phyloP scores from a whole-genome alignment of 225 moss, liverwort and hornwort species.

The Physcomitrellopsis africana region DNA sequence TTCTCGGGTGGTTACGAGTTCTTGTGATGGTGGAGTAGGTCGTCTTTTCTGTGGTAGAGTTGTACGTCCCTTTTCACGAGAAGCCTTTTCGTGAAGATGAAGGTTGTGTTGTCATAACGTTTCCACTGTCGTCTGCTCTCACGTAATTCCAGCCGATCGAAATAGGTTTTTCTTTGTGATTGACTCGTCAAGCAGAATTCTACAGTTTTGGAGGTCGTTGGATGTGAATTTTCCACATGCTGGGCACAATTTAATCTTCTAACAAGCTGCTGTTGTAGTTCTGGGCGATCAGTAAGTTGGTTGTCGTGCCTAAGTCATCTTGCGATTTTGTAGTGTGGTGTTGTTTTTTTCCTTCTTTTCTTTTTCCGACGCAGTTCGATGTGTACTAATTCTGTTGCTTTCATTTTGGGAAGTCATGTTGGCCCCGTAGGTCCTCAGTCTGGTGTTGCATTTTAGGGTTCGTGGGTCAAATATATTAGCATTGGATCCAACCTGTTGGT shows the following conservation, averaged over 20 bases:
- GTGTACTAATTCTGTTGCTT: neutral
- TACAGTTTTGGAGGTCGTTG: neutral
- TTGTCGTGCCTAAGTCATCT: constrained; percentile 9
- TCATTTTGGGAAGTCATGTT: constrained; percentile 10
- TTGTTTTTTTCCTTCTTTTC: neutral
- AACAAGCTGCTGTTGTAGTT: constrained; percentile 22
- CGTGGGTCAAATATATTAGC: neutral
- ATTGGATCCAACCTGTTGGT: constrained; percentile 7
- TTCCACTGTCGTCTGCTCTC: neutral
- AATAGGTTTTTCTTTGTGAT: neutral
- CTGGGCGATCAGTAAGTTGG: constrained; percentile 13
- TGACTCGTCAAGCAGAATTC: neutral
- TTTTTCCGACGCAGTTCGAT: constrained; percentile 27
- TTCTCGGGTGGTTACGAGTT: constrained; percentile 1
- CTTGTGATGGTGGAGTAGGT: constrained; percentile 6
- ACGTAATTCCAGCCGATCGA: neutral
- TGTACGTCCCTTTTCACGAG: neutral
- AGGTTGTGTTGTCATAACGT: neutral
- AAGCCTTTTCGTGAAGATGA: neutral
- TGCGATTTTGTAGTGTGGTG: constrained; percentile 16
- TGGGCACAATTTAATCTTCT: neutral
- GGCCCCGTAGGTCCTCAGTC: neutral
- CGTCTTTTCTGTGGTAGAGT: neutral
- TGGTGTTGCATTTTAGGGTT: constrained; percentile 7
- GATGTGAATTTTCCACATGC: neutral